A percentile compares a stretch with the other conserved stretches of the same genome.
Conservation (phyloP, 2,329 filamentous ascomycete species). For the Leptodontidium sp. region DNA sequence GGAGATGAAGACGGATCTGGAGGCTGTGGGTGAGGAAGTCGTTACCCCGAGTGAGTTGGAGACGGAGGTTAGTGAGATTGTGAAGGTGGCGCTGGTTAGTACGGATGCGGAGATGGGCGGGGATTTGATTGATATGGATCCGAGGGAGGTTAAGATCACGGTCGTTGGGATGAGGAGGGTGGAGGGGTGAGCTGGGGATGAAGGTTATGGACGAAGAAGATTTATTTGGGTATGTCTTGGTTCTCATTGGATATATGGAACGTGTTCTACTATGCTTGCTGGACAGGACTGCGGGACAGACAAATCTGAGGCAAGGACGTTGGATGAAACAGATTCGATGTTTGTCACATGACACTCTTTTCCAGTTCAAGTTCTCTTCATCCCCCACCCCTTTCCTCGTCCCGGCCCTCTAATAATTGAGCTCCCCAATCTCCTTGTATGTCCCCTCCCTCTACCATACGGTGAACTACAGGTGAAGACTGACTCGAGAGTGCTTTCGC, state of each 20-base stretch:
- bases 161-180: constrained; percentile 17
- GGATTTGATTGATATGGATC: constrained; percentile 4
- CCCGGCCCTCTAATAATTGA: no score
- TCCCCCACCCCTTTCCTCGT: neutral
- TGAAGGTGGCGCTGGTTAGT: neutral
- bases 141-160: constrained; percentile 16
- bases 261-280: constrained; percentile 40
- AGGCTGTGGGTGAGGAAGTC: constrained; percentile 1
- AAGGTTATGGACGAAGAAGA: neutral
- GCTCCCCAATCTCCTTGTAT: no score
- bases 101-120: constrained; percentile 1
- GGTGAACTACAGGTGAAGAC: no score
- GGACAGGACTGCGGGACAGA: neutral
- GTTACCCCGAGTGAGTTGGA: constrained; percentile 9
- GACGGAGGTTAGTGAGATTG: constrained; percentile 1
- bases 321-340: neutral
- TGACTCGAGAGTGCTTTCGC: no score
- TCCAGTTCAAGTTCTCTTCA: neutral
- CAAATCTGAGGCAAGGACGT: neutral
- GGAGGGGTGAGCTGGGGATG: neutral
- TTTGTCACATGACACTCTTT: neutral
- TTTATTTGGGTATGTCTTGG: neutral
- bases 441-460: no score
- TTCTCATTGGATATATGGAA: neutral
- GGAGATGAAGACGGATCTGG: constrained; percentile 16